These are phyloP conservation scores for Cryptococcus sp. DNA, from an alignment of 1,284 basidiomycete species.

Conservation along the genomic window DNA sequence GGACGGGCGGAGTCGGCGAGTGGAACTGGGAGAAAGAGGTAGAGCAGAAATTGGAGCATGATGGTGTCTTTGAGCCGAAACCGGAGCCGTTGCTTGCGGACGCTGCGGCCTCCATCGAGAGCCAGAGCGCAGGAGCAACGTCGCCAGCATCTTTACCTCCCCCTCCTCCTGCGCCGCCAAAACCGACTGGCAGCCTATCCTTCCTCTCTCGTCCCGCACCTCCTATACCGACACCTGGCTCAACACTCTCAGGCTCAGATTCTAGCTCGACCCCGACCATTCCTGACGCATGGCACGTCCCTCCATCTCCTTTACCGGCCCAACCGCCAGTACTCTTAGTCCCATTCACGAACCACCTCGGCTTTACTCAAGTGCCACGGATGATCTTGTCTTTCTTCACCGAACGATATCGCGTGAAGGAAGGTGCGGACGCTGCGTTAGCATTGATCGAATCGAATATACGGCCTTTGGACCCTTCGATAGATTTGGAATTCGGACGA, in stretches of 20 bases:
- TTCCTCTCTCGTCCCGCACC: slow-evolving; percentile 35
- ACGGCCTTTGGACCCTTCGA: slow-evolving; percentile 60
- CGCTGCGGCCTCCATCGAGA: not conserved
- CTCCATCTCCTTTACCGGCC: slow-evolving; percentile 66
- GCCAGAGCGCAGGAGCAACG: no score
- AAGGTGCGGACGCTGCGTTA: slow-evolving; percentile 81
- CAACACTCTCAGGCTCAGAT: slow-evolving; percentile 29
- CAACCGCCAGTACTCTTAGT: slow-evolving; percentile 84
- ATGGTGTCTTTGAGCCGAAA: slow-evolving; percentile 66
- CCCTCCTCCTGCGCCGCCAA: slow-evolving; percentile 9
- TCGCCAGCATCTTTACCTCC: slow-evolving; percentile 12
- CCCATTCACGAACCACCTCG: slow-evolving; percentile 82
- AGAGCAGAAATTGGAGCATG: slow-evolving; percentile 66
- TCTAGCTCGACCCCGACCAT: slow-evolving; percentile 35
- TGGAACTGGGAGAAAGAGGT: slow-evolving; percentile 76
- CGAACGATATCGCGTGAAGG: slow-evolving; percentile 72
- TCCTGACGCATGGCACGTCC: slow-evolving; percentile 52
- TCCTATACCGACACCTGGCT: slow-evolving; percentile 1
- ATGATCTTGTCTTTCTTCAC: slow-evolving; percentile 95
- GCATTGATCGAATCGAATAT: slow-evolving; percentile 67
- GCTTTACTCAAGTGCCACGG: slow-evolving; percentile 79
- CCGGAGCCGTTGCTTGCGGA: slow-evolving; percentile 23
- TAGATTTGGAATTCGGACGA: slow-evolving; percentile 74
- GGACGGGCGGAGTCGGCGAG: slow-evolving; percentile 70
- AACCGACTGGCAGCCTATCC: slow-evolving; percentile 14